phyloP scores from a whole-genome alignment of 108 stramenopile species.

The Nannochloropsis salina region DNA sequence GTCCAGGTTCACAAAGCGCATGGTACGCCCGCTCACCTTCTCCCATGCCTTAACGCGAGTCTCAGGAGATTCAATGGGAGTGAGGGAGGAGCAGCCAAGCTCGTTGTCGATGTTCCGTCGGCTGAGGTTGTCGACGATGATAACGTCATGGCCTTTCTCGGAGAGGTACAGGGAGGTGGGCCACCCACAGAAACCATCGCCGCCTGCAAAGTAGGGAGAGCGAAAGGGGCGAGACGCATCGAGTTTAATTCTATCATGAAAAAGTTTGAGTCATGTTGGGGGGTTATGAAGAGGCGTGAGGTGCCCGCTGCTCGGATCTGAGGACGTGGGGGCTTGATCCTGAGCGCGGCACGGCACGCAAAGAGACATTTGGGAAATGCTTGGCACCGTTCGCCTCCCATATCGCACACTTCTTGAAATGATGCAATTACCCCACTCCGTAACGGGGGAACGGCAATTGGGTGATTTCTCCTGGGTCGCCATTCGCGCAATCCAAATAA shows the following conservation, averaged over 20 bases:
- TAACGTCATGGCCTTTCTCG: conserved; percentile 61
- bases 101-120: conserved; percentile 82
- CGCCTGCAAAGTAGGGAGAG: conserved; percentile 62
- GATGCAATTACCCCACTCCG: too few relatives aligned
- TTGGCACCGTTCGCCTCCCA: too few relatives aligned
- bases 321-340: too few relatives aligned
- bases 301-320: too few relatives aligned
- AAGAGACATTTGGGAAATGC: too few relatives aligned
- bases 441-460: too few relatives aligned
- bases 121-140: conserved; percentile 86
- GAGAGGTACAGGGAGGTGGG: conserved; percentile 81
- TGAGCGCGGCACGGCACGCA: too few relatives aligned
- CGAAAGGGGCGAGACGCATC: background rate
- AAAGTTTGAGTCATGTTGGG: too few relatives aligned
- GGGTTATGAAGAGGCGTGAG: too few relatives aligned
- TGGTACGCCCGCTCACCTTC: conserved; percentile 81
- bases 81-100: conserved; percentile 87
- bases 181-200: conserved; percentile 98
- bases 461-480: too few relatives aligned
- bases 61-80: conserved; percentile 77
- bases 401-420: too few relatives aligned
- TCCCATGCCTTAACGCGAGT: conserved; percentile 63
- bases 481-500: conserved; percentile 48
- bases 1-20: conserved; percentile 82
- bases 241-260: too few relatives aligned